Base-by-base conservation (phyloP, 495 filamentous ascomycete genomes). In the Gamarada debralockiae region DNA sequence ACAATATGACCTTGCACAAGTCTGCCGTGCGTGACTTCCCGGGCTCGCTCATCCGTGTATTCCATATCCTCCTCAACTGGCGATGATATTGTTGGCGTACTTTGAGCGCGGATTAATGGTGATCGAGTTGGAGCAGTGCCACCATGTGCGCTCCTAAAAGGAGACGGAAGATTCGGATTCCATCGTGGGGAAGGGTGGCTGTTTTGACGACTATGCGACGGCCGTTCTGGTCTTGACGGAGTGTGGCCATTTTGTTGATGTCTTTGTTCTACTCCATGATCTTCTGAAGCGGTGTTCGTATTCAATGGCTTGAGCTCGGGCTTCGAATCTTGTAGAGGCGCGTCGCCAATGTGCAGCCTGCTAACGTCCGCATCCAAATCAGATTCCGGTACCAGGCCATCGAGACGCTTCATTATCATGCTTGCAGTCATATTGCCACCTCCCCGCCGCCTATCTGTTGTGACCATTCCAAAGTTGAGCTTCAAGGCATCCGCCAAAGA, bases 1-100 rank as follows among this genome's bases (percentile, higher is more conserved):
- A 98, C 95, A 61, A 98, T 87, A 63, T 97, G 93, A 15, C 93
- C 93, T 56, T 97, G 92, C n/a, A 97, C 80, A 29, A 98, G 74
- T 27, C 93, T 82, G 27, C 90, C 95, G 36, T 91, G 92, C 38
- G 90, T 92, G 34, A 98, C 91, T 66, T 97, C 90, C 36, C 82
- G 80, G 22, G 90, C 92, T 39, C 90, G 83, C 65, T 89, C 80
- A 65, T 98, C 93, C 14, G 84, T 90, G 61, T 90, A 95, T 55
- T 93, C 87, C 43, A 73, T 68, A 47, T 81, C 81, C 42, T 75
- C 61, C 33, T 75, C 72, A 21, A 59, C 48, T n/a, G 53, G 52
- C n/a, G 53, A 39, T 8, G 62, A 61, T 21, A 48, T 43, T 3
- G 55, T 3, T 0, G 51, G 48, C 7, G 44, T 44, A 24, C 21